These are phyloP conservation scores for Schwanniomyces occidentalis DNA, from an alignment of 805 yeast genomes.

Conservation along the genomic window DNA sequence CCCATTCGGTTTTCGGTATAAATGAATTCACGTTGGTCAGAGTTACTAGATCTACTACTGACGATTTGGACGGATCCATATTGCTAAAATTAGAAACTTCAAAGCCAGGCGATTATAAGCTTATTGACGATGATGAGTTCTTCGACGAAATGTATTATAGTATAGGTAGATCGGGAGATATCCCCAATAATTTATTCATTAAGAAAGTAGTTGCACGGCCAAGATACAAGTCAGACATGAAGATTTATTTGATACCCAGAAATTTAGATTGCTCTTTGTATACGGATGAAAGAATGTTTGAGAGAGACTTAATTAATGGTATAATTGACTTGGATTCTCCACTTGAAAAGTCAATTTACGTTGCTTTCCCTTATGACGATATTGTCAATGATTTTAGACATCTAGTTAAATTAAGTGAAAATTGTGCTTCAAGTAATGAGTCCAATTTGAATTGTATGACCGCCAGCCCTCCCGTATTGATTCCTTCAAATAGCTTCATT, in stretches of 20 bases:
- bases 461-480: too few species aligned
- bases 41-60: slow-evolving; percentile 56
- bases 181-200: slow-evolving; percentile 49
- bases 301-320: slow-evolving; percentile 52
- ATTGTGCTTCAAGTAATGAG: neutral
- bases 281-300: slow-evolving; percentile 50
- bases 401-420: slow-evolving; percentile 5
- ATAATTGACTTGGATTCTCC: slow-evolving; percentile 38
- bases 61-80: slow-evolving; percentile 51
- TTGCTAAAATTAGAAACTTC: slow-evolving; percentile 56
- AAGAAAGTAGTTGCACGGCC: slow-evolving; percentile 63
- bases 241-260: slow-evolving; percentile 55
- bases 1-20: slow-evolving; percentile 41
- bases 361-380: slow-evolving; percentile 18
- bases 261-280: slow-evolving; percentile 39
- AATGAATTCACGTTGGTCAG: slow-evolving; percentile 47
- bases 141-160: slow-evolving; percentile 37
- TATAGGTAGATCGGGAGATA: slow-evolving; percentile 42
- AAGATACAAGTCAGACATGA: slow-evolving; percentile 62
- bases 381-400: slow-evolving; percentile 11
- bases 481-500: too few species aligned
- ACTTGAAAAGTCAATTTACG: slow-evolving; percentile 15
- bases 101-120: slow-evolving; percentile 49
- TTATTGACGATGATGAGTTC: slow-evolving; percentile 51
- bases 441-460: too few species aligned